phyloP scores from a whole-genome alignment of 1,284 basidiomycete genomes.

The Hemileccinum hortonii region DNA sequence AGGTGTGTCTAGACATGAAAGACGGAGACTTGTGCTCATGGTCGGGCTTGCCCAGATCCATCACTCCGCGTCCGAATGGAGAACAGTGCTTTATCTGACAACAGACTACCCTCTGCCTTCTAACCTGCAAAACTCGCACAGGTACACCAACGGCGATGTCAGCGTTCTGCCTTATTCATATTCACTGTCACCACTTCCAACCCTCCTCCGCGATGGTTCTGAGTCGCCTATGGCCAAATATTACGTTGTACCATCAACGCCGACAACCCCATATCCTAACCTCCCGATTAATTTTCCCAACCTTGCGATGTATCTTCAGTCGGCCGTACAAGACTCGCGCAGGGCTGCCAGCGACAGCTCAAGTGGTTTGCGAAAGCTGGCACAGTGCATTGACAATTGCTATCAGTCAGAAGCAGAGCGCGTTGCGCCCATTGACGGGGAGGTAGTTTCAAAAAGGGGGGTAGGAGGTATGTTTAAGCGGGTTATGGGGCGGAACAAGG shows the following conservation, averaged over 20 bases:
- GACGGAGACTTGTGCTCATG: slow-evolving; percentile 2
- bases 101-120: slow-evolving; percentile 63
- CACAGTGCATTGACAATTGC: slow-evolving; percentile 47
- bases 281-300: slow-evolving; percentile 73
- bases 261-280: slow-evolving; percentile 58
- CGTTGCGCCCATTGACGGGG: slow-evolving; percentile 28
- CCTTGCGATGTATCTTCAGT: slow-evolving; percentile 70
- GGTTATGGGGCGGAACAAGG: slow-evolving; percentile 55
- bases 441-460: slow-evolving; percentile 38
- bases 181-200: slow-evolving; percentile 53
- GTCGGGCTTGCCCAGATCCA: slow-evolving; percentile 46
- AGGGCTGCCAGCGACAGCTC: slow-evolving; percentile 55
- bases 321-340: slow-evolving; percentile 66
- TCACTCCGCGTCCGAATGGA: slow-evolving; percentile 59
- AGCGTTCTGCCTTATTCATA: slow-evolving; percentile 70
- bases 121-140: slow-evolving; percentile 42
- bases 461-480: slow-evolving; percentile 56
- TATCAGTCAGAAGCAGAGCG: slow-evolving; percentile 51
- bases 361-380: slow-evolving; percentile 60
- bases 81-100: slow-evolving; percentile 70
- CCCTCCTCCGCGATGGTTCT: slow-evolving; percentile 58
- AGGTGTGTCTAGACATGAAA: slow-evolving; percentile 40
- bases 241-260: slow-evolving; percentile 65
- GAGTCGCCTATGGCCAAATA: slow-evolving; percentile 64
- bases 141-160: slow-evolving; percentile 57